Evolutionary conservation across 768 basidiomycete species (phyloP).

Genomic region (Leccinum barrowsii): DNA sequence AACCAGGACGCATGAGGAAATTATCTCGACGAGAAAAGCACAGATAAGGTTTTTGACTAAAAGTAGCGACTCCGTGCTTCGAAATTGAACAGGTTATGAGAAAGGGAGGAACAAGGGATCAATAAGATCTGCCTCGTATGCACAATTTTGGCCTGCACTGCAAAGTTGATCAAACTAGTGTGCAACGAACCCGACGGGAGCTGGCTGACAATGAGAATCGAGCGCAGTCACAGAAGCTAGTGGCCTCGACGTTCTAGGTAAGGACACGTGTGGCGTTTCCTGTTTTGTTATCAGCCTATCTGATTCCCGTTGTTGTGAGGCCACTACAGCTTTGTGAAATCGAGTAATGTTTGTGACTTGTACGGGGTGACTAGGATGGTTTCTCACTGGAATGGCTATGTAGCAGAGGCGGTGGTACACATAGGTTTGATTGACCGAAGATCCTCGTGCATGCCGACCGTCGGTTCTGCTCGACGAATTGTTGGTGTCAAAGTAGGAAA

Average conservation of each 20-base stretch:
- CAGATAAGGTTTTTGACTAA: slow-evolving; percentile 30
- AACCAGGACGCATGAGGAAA: slow-evolving; percentile 21
- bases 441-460: not conserved
- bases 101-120: slow-evolving; percentile 8
- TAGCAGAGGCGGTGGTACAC: not conserved
- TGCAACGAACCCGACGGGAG: not conserved
- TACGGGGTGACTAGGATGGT: not conserved
- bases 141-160: slow-evolving; percentile 4
- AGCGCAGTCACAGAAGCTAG: not conserved
- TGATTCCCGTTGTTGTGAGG: not conserved
- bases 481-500: not conserved
- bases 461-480: not conserved
- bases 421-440: not conserved
- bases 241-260: not conserved
- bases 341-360: not conserved
- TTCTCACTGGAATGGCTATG: not conserved
- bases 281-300: not conserved
- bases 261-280: not conserved
- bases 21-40: slow-evolving; percentile 14
- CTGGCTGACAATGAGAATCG: not conserved
- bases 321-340: not conserved
- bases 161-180: not conserved
- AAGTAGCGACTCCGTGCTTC: slow-evolving; percentile 22
- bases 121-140: slow-evolving; percentile 19
- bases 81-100: slow-evolving; percentile 20